These are phyloP conservation scores for Kodamaea hsintzibuensis DNA, from an alignment of 805 yeast species.

Conservation along the genomic window DNA sequence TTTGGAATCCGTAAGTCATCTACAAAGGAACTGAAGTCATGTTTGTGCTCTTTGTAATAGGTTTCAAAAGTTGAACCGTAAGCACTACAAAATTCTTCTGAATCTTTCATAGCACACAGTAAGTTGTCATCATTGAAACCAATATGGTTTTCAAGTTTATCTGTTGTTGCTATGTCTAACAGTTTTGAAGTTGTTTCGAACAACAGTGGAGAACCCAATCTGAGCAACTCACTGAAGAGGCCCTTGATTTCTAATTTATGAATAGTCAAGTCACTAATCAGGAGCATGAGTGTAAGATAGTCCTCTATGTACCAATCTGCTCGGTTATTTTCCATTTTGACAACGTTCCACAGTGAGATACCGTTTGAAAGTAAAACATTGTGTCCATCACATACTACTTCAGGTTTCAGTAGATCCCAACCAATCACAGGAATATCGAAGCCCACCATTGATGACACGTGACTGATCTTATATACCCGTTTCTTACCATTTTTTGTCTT, in stretches of 20 bases:
- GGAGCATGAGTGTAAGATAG: constrained; percentile 18
- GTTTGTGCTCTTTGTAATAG: neutral
- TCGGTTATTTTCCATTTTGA: neutral
- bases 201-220: constrained; percentile 8
- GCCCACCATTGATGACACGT: constrained; percentile 31
- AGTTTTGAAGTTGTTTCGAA: neutral
- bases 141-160: neutral
- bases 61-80: constrained; percentile 12
- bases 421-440: constrained; percentile 31
- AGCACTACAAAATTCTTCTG: constrained; percentile 13
- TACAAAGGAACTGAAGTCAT: constrained; percentile 7
- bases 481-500: neutral
- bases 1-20: neutral
- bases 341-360: constrained; percentile 41
- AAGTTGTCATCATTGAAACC: constrained; percentile 18
- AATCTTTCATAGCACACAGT: constrained; percentile 16
- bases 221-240: constrained; percentile 14
- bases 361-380: constrained; percentile 49
- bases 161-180: neutral
- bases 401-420: constrained; percentile 25
- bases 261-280: constrained; percentile 22
- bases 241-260: constrained; percentile 20
- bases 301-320: constrained; percentile 19
- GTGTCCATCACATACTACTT: constrained; percentile 28
- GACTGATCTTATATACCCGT: constrained; percentile 27